Base-by-base conservation (phyloP, 805 yeast species). In the Lachancea sp. region DNA sequence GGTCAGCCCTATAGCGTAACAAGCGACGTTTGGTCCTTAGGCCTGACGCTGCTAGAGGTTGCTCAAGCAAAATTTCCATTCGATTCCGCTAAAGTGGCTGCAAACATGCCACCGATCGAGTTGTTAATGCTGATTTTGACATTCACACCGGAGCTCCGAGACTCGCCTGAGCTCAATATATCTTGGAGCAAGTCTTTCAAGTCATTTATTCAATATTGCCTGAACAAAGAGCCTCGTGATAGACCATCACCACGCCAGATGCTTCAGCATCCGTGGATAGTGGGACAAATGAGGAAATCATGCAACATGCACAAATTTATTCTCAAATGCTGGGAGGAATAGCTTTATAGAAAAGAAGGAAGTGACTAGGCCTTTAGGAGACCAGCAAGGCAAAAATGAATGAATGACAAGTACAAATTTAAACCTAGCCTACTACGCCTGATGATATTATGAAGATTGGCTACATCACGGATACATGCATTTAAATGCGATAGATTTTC, bases 11-110 rank as follows among this genome's bases (percentile, higher is more conserved):
- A 92, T 57, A 83, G 95, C 8, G 96, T 90, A 3, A 85, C 95
- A 3, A 81, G 94, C 53, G 98, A 92, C 59, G 90, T 92, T 12
- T 92, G 98, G 98, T 88, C 97, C 1, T 65, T 92, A 23, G 98
- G 98, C 0, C 69, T 92, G 43, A 89, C 97, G 2, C 65, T 92
- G 34, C 67, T 92, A 55, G 98, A 92, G 58, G 96, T 90, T 20
- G 96, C 97, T 3, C 79, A 77, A 55, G 95, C 95, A n/a, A 69
- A 74, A 49, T 90, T 90, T 59, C 98, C 98, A 6, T 83, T 83
- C 58, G 74, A 74, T 7, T 61, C 63, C 22, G 68, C 64, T 33
- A 48, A 61, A 40, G 59, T 68, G 36, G 69, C 70, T 47, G 65
- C 77, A 59, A 60, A 56, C 34, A 65, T 75, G n/a, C 80, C 83